phyloP scores from a whole-genome alignment of 2,329 filamentous ascomycete genomes.

The Pseudocercospora musae region DNA sequence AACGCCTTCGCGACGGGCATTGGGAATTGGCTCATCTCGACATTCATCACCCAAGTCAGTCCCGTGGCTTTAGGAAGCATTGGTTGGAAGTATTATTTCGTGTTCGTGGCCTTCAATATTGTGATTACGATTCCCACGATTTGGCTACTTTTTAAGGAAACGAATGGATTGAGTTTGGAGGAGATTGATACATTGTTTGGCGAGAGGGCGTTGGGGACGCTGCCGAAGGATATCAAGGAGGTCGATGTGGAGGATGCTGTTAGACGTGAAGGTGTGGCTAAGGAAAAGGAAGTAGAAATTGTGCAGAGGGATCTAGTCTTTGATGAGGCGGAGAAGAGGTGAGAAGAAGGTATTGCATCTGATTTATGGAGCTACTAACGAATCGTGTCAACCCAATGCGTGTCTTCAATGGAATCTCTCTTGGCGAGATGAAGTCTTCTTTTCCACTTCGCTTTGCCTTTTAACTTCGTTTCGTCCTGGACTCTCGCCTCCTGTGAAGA shows the following conservation, averaged over 20 bases:
- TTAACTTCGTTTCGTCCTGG: conserved; percentile 36
- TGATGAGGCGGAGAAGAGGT: background rate
- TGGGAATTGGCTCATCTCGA: conserved; percentile 59
- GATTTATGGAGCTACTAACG: background rate
- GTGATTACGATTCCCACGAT: conserved; percentile 46
- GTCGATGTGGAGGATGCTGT: conserved; percentile 32
- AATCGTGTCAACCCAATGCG: background rate
- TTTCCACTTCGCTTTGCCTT: conserved; percentile 28
- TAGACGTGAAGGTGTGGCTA: conserved; percentile 18
- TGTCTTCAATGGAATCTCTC: conserved; percentile 2
- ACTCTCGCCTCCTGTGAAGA: conserved; percentile 50
- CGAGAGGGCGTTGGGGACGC: conserved; percentile 47
- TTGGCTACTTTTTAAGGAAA: conserved; percentile 54
- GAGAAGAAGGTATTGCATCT: too few species aligned
- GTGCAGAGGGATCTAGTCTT: conserved; percentile 7
- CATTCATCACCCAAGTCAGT: conserved; percentile 59
- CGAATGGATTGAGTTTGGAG: conserved; percentile 53
- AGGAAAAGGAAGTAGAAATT: conserved; percentile 16
- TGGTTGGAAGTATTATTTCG: conserved; percentile 29
- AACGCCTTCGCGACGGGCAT: conserved; percentile 57
- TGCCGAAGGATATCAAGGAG: conserved; percentile 45
- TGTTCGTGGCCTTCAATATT: conserved; percentile 48
- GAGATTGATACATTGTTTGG: conserved; percentile 59
- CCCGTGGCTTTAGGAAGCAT: conserved; percentile 29
- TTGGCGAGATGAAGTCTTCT: conserved; percentile 18